Percentiles rank a stretch among this genome's conserved stretches.
phyloP scores from a whole-genome alignment of 148 eudicot species.

The Camellia japonica region DNA sequence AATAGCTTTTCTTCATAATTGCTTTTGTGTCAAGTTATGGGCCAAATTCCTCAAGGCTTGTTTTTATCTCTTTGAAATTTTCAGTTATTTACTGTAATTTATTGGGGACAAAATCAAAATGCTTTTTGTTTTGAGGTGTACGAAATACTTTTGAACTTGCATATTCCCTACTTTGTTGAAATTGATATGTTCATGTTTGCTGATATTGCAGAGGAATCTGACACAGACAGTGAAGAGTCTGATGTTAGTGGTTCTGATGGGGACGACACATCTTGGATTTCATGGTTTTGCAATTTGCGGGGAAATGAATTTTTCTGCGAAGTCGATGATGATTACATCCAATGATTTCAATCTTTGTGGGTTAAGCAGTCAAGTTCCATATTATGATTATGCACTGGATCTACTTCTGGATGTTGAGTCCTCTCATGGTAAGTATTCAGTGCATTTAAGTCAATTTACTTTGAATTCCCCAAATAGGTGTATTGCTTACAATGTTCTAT shows the following conservation, averaged over 20 bases:
- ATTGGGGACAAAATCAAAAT: not conserved
- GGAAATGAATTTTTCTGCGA: constrained; percentile 76
- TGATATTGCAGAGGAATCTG: constrained; percentile 53
- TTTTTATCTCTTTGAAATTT: not conserved
- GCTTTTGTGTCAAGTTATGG: constrained; percentile 17
- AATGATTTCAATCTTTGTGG: constrained; percentile 78
- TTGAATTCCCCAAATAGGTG: not conserved
- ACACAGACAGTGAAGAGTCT: constrained; percentile 70
- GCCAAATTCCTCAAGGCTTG: not conserved
- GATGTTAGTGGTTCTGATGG: constrained; percentile 77
- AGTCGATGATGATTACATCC: constrained; percentile 77
- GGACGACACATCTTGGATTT: constrained; percentile 76
- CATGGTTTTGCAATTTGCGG: constrained; percentile 72
- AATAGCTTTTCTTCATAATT: not conserved
- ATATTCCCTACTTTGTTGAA: not conserved
- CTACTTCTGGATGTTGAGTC: constrained; percentile 67
- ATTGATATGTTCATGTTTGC: constrained; percentile 14
- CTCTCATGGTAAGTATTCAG: constrained; percentile 49
- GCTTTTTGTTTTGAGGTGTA: not conserved
- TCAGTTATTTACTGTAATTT: not conserved
- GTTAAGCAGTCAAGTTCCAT: constrained; percentile 70
- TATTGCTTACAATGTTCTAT: too few species aligned
- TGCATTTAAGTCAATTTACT: not conserved
- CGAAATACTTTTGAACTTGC: not conserved
- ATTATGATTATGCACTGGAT: constrained; percentile 66